Conservation (phyloP, 257 asterid genomes). For the Salvia splendens region DNA sequence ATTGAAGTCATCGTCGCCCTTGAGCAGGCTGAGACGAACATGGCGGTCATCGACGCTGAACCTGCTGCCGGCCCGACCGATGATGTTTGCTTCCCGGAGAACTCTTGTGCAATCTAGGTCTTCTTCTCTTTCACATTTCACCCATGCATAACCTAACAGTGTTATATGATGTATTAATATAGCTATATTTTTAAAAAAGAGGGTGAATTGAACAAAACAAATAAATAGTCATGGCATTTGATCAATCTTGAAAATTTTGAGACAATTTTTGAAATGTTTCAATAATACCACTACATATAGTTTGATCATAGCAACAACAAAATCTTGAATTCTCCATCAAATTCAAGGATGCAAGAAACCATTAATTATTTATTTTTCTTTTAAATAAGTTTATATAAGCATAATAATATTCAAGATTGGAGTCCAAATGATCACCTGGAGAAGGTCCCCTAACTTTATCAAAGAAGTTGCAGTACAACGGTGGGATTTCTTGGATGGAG, state of each 20-base stretch:
- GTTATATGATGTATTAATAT: too few relatives aligned
- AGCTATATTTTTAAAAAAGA: too few relatives aligned
- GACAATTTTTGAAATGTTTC: too few relatives aligned
- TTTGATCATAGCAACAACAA: too few relatives aligned
- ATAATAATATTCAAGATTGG: not conserved
- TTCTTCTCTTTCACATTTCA: conserved; percentile 56
- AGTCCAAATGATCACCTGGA: conserved; percentile 59
- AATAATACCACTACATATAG: too few relatives aligned
- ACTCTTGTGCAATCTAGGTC: conserved; percentile 40
- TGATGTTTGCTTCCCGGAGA: conserved; percentile 42
- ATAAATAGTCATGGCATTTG: too few relatives aligned
- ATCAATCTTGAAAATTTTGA: too few relatives aligned
- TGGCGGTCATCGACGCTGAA: conserved; percentile 37
- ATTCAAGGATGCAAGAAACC: too few relatives aligned
- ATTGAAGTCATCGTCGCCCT: conserved; percentile 45
- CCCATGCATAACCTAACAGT: conserved; percentile 55
- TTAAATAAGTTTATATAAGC: not conserved
- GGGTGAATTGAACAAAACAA: too few relatives aligned
- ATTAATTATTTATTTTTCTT: too few relatives aligned
- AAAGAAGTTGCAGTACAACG: conserved; percentile 55
- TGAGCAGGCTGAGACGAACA: conserved; percentile 50
- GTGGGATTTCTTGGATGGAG: conserved; percentile 53
- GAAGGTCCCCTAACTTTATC: conserved; percentile 61
- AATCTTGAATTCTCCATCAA: too few relatives aligned
- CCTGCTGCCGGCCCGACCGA: conserved; percentile 32